phyloP scores from a whole-genome alignment of 176 grass and related monocot genomes.

The Phoenix roebelenii region DNA sequence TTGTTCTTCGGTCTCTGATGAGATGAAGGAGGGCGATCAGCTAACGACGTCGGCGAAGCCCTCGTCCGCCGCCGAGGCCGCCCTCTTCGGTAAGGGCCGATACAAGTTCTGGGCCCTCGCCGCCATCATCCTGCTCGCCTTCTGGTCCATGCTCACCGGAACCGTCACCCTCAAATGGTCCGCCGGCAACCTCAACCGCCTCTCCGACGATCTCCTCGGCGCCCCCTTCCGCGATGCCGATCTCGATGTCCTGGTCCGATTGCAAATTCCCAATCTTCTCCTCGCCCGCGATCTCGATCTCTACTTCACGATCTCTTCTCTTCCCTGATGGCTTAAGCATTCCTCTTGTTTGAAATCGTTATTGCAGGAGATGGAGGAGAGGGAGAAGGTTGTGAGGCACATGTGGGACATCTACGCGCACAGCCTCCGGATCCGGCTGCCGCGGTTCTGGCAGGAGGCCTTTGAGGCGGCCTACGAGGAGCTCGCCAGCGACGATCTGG shows the following conservation, averaged over 20 bases:
- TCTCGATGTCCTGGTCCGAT: constrained; percentile 39
- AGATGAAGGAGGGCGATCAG: no score
- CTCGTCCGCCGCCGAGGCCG: no score
- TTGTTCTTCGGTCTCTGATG: no score
- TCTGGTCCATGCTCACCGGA: constrained; percentile 17
- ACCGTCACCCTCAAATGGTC: constrained; percentile 26
- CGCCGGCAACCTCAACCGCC: background rate
- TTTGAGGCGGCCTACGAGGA: constrained; percentile 90
- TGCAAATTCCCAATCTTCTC: constrained; percentile 3
- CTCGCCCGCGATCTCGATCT: background rate
- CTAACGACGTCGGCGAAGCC: no score
- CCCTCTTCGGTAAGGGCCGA: no score
- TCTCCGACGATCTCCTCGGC: constrained; percentile 4
- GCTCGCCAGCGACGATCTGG: constrained; percentile 55
- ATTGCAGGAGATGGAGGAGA: constrained; percentile 75
- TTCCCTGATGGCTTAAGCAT: background rate
- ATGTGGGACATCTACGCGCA: constrained; percentile 86
- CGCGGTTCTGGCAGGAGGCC: constrained; percentile 68
- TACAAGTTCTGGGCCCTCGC: constrained; percentile 6
- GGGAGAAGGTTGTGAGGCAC: constrained; percentile 55
- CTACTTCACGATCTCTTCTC: background rate
- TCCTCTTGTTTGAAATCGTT: background rate
- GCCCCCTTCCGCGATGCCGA: constrained; percentile 16
- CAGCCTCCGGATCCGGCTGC: constrained; percentile 43
- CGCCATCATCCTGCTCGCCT: constrained; percentile 16